Evolutionary conservation across 441 rosid species (phyloP).

Genomic region (Biscutella auriculata): DNA sequence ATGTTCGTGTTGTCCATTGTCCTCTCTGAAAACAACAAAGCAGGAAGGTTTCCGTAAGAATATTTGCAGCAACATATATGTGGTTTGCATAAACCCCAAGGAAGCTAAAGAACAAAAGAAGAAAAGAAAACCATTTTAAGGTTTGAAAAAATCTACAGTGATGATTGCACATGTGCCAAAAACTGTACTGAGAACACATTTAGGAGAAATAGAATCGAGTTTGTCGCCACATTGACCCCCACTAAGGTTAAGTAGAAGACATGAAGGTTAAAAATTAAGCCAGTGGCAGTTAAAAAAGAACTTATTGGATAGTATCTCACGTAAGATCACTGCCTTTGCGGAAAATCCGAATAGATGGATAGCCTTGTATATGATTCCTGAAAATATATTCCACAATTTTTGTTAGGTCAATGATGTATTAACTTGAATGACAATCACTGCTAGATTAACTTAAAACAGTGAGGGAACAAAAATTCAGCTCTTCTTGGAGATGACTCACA

Average conservation of each 20-base stretch:
- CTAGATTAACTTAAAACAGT: too few relatives aligned
- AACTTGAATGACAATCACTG: neutral
- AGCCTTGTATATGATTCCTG: conserved; percentile 96
- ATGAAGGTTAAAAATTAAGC: neutral
- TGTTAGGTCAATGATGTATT: neutral
- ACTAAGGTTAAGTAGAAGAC: neutral
- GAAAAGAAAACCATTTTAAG: neutral
- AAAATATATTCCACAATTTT: conserved; percentile 13
- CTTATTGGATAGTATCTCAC: conserved; percentile 29
- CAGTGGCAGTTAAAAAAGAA: neutral
- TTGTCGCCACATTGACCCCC: neutral
- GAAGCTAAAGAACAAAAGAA: neutral
- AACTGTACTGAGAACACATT: conserved; percentile 1
- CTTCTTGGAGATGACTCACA: neutral
- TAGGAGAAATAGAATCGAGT: neutral
- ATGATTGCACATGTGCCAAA: neutral
- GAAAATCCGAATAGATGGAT: conserved; percentile 94
- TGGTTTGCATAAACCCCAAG: neutral
- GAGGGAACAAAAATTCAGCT: neutral
- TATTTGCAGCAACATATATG: conserved; percentile 2
- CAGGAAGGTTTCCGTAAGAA: neutral
- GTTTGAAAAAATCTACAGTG: neutral
- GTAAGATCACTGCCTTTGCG: conserved; percentile 86
- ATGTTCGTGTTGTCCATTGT: conserved; percentile 95
- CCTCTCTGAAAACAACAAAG: conserved; percentile 49